phyloP scores from a whole-genome alignment of 495 filamentous ascomycete genomes.

The Ramalina peruviana region DNA sequence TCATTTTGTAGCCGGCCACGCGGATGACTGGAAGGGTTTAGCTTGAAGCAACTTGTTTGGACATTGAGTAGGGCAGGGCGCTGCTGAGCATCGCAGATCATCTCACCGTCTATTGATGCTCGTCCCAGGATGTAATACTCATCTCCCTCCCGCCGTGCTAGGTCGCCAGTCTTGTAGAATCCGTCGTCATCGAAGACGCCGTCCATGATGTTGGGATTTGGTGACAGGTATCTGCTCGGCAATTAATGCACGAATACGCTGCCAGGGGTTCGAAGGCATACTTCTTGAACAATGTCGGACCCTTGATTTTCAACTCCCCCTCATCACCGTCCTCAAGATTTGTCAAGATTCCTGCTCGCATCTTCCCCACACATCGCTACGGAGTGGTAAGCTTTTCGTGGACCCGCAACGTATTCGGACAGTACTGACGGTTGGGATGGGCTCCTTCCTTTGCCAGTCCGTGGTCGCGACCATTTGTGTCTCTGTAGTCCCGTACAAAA shows the following conservation, averaged over 20 bases:
- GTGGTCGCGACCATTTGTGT: too few relatives aligned
- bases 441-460: too few relatives aligned
- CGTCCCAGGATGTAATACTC: slow-evolving; percentile 37
- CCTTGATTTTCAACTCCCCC: not conserved
- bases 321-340: not conserved
- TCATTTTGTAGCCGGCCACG: slow-evolving; percentile 33
- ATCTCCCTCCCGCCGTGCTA: slow-evolving; percentile 29
- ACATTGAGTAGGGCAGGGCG: not conserved
- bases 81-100: not conserved
- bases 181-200: slow-evolving; percentile 20
- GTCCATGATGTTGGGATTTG: not conserved
- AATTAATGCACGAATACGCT: not conserved
- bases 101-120: slow-evolving; percentile 23
- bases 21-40: slow-evolving; percentile 22
- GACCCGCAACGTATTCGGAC: too few relatives aligned
- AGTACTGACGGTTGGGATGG: too few relatives aligned
- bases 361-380: not conserved
- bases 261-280: not conserved
- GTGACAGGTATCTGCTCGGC: not conserved
- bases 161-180: slow-evolving; percentile 35
- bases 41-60: not conserved
- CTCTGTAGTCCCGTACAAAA: too few relatives aligned
- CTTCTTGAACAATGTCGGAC: not conserved
- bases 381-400: too few relatives aligned
- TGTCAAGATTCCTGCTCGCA: not conserved